phyloP scores from a whole-genome alignment of 164 flowering plant species.

The Paratinospora sagittata region DNA sequence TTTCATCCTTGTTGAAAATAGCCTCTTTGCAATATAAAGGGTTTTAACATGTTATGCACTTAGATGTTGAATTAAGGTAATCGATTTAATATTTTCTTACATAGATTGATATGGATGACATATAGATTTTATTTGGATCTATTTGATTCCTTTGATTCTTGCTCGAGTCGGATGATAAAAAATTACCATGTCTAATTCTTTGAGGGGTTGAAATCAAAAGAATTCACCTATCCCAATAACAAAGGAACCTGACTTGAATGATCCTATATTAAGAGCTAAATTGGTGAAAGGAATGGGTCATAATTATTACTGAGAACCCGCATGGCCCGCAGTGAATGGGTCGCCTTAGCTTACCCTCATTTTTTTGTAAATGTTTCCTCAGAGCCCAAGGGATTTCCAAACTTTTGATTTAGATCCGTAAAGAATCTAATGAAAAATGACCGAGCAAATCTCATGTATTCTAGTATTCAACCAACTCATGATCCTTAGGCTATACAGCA shows the following conservation, averaged over 20 bases:
- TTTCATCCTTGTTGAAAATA: too few species aligned
- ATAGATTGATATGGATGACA: constrained; percentile 2
- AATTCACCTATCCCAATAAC: constrained; percentile 5
- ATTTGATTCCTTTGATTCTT: constrained; percentile 8
- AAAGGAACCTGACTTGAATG: not conserved
- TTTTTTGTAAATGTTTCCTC: too few species aligned
- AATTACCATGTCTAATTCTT: not conserved
- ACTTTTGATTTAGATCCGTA: too few species aligned
- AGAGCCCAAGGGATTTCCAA: too few species aligned
- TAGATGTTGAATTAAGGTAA: too few species aligned
- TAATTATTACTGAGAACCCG: not conserved
- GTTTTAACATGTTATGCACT: too few species aligned
- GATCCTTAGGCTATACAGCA: too few species aligned
- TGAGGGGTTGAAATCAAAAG: not conserved
- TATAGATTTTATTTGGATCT: constrained; percentile 1
- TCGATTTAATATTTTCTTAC: not conserved
- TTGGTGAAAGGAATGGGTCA: not conserved
- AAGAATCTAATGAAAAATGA: too few species aligned
- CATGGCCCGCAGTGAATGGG: not conserved
- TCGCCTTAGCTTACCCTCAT: too few species aligned
- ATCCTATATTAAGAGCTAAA: not conserved
- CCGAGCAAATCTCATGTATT: too few species aligned
- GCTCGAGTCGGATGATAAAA: not conserved
- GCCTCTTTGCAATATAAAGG: too few species aligned
- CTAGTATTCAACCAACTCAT: too few species aligned